Conservation (phyloP, 768 basidiomycete genomes). For the Russula earlei region DNA sequence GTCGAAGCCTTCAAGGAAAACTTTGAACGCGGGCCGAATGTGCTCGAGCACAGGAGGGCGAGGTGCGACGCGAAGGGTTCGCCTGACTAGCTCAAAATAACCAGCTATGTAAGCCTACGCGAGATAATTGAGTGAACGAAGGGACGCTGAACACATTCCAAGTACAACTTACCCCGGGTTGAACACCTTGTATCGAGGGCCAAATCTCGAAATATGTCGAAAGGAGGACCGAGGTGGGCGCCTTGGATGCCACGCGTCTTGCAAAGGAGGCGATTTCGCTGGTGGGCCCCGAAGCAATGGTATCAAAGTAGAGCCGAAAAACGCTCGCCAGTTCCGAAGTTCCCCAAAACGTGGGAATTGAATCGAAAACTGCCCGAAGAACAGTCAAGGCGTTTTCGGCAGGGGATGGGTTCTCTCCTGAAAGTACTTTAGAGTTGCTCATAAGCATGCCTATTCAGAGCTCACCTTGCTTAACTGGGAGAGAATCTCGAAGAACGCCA, state of each 20-base stretch:
- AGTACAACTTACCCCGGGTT: conserved; percentile 12
- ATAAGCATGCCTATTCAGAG: background rate
- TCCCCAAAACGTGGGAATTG: conserved; percentile 81
- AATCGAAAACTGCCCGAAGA: conserved; percentile 58
- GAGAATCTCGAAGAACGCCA: conserved; percentile 35
- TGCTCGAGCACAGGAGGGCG: conserved; percentile 14
- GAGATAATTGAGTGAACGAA: background rate
- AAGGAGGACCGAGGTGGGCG: conserved; percentile 57
- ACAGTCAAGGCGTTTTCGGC: conserved; percentile 35
- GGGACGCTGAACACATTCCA: background rate
- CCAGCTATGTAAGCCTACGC: conserved; percentile 6
- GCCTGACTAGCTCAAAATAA: conserved; percentile 17
- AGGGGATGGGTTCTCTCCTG: conserved; percentile 22
- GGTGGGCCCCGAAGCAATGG: conserved; percentile 25
- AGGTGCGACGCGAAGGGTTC: conserved; percentile 10
- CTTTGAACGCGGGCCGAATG: conserved; percentile 16
- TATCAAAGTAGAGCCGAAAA: conserved; percentile 47
- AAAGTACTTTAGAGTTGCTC: conserved; percentile 20
- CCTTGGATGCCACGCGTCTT: conserved; percentile 60
- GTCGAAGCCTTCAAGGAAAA: conserved; percentile 18
- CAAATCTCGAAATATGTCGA: conserved; percentile 55
- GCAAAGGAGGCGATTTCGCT: conserved; percentile 36
- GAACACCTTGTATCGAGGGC: conserved; percentile 33
- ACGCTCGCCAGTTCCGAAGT: conserved; percentile 46
- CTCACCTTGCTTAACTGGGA: conserved; percentile 22